phyloP scores from a whole-genome alignment of 75 land plant species.

The Cryptomeria japonica region DNA sequence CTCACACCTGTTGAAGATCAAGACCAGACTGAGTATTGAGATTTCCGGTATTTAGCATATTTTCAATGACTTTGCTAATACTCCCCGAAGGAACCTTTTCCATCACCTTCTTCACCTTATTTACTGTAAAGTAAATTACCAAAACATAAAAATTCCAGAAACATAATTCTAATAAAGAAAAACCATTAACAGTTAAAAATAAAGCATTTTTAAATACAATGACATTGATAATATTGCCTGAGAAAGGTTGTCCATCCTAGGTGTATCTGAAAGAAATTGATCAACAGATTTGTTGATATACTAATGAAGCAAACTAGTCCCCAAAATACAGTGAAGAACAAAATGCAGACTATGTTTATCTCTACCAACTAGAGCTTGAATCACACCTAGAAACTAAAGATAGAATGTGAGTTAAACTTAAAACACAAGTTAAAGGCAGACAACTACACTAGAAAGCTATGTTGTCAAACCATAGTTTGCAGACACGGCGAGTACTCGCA shows the following conservation, averaged over 20 bases:
- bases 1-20: constrained; percentile 86
- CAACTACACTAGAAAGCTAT: too few species aligned
- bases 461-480: too few species aligned
- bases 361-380: too few species aligned
- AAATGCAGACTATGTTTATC: background rate
- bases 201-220: constrained; percentile 72
- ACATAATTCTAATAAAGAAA: background rate
- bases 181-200: background rate
- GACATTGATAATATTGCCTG: constrained; percentile 42
- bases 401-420: too few species aligned
- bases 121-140: constrained; percentile 47
- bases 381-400: too few species aligned
- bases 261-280: background rate
- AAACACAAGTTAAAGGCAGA: too few species aligned
- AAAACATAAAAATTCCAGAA: background rate
- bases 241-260: constrained; percentile 43
- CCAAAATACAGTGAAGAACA: background rate
- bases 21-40: constrained; percentile 57
- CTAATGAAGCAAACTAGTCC: too few species aligned
- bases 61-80: constrained; percentile 66
- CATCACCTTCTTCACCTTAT: constrained; percentile 70
- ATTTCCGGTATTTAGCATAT: constrained; percentile 76
- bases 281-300: too few species aligned
- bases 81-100: constrained; percentile 51
- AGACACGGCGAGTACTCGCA: too few species aligned